Evolutionary conservation across 441 rosid species (phyloP).

Genomic region (Gossypium davidsonii): DNA sequence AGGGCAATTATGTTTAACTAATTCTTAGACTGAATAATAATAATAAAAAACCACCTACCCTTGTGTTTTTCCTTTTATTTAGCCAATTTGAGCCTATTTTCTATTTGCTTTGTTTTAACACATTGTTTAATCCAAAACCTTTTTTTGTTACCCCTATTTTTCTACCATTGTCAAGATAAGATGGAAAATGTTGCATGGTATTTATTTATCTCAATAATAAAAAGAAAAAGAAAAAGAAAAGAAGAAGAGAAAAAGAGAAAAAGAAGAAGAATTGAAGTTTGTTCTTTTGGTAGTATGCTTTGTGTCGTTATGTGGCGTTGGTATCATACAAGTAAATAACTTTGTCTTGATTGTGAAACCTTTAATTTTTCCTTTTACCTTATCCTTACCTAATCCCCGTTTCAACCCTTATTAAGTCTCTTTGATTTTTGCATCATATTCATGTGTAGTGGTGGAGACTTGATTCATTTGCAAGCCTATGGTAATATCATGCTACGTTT

Average conservation of each 20-base stretch:
- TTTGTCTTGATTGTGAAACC: not conserved
- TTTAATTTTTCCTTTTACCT: not conserved
- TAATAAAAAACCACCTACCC: not conserved
- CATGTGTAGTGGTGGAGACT: not conserved
- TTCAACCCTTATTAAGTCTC: not conserved
- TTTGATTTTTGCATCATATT: not conserved
- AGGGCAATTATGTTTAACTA: not conserved
- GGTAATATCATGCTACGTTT: not conserved
- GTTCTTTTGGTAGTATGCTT: not conserved
- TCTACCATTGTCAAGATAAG: not conserved
- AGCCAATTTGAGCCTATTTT: not conserved
- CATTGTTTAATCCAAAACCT: not conserved
- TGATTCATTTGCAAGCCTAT: not conserved
- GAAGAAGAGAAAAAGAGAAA: not conserved
- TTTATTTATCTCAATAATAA: too few species aligned
- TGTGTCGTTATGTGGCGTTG: not conserved
- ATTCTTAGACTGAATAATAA: not conserved
- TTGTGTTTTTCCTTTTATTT: not conserved
- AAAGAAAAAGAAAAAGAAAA: not conserved
- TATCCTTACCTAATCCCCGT: not conserved
- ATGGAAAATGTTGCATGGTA: not conserved
- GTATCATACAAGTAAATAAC: not conserved
- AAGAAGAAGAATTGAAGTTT: not conserved
- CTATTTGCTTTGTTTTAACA: not conserved
- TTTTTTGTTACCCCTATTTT: not conserved